Evolutionary conservation across 768 basidiomycete species (phyloP).

Genomic region (Antrodiella citrinella): DNA sequence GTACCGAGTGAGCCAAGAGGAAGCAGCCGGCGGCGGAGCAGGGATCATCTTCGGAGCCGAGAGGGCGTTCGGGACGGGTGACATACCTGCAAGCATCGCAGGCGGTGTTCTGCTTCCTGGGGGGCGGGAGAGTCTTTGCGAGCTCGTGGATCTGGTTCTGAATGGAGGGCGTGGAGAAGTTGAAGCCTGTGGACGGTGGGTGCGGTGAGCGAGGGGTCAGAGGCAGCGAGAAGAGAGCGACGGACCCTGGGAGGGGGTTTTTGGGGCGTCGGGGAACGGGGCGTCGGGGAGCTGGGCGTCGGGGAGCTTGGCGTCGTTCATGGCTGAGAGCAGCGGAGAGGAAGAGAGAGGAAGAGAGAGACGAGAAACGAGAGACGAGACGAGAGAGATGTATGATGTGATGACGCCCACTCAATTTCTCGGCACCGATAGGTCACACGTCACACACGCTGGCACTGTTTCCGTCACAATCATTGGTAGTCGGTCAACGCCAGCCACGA

Average conservation of each 20-base stretch:
- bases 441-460: background rate
- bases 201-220: constrained; percentile 13
- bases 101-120: constrained; percentile 87
- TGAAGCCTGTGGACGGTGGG: constrained; percentile 40
- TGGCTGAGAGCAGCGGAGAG: constrained; percentile 2
- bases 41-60: constrained; percentile 10
- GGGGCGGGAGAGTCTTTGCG: constrained; percentile 73
- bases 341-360: background rate
- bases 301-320: background rate
- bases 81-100: constrained; percentile 85
- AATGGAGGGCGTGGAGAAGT: constrained; percentile 55
- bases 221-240: constrained; percentile 6
- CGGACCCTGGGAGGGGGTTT: constrained; percentile 4
- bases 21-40: background rate
- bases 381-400: background rate
- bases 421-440: background rate
- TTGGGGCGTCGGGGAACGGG: background rate
- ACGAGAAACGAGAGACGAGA: background rate
- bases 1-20: background rate
- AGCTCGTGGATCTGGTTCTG: constrained; percentile 81
- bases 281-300: background rate
- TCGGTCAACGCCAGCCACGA: constrained; percentile 24
- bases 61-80: constrained; percentile 3
- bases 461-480: background rate
- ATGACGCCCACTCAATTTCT: background rate